Conservation (phyloP, 2,329 filamentous ascomycete species). For the Xylaria sp. region DNA sequence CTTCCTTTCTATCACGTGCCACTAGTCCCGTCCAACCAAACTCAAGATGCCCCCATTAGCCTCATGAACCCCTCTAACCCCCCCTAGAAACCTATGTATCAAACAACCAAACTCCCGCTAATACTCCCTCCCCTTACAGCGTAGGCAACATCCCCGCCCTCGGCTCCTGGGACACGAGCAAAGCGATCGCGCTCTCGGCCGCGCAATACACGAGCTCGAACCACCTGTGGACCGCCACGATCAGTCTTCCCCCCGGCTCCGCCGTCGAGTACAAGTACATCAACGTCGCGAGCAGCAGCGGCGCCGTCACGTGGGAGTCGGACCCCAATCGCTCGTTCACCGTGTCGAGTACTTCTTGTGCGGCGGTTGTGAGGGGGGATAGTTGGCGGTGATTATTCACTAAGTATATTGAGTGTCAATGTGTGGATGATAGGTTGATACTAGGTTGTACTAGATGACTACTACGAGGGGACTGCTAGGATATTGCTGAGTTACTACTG, state of each 20-base stretch:
- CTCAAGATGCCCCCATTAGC: neutral
- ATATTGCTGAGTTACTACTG: too few species aligned
- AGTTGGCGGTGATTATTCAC: conserved; percentile 41
- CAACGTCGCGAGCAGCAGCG: conserved; percentile 56
- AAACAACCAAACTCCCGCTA: conserved; percentile 2
- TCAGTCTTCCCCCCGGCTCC: conserved; percentile 59
- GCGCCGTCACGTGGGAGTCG: conserved; percentile 64
- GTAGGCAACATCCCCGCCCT: conserved; percentile 51
- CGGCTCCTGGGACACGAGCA: conserved; percentile 61
- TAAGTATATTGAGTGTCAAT: too few species aligned
- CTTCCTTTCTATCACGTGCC: too few species aligned
- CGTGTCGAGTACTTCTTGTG: conserved; percentile 42
- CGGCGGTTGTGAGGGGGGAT: conserved; percentile 38
- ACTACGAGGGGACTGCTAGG: too few species aligned
- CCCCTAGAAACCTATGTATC: too few species aligned
- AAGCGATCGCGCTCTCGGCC: conserved; percentile 51
- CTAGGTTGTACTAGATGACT: too few species aligned
- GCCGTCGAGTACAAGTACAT: conserved; percentile 67
- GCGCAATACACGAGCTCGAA: conserved; percentile 60
- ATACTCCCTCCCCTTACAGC: conserved; percentile 21
- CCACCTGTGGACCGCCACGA: conserved; percentile 61
- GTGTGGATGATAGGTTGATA: too few species aligned
- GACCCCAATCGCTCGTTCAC: conserved; percentile 53
- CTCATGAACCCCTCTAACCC: neutral
- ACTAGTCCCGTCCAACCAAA: too few species aligned